These are phyloP conservation scores for Penicillium sp. DNA, from an alignment of 2,329 filamentous ascomycete species.

Conservation along the genomic window DNA sequence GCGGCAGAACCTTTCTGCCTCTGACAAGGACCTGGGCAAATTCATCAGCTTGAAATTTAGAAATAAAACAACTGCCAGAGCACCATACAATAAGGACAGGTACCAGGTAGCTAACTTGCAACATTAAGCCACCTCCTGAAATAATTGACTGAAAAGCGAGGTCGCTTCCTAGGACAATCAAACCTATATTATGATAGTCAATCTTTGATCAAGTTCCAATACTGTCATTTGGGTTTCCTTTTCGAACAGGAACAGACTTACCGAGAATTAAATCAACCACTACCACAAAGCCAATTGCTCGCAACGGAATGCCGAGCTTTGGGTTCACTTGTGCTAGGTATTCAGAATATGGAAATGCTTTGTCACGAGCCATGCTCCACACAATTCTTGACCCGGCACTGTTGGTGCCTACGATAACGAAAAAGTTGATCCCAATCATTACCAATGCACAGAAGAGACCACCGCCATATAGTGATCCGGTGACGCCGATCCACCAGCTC, in stretches of 20 bases:
- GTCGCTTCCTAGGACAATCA: neutral
- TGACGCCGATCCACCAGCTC: constrained; percentile 1
- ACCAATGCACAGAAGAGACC: neutral
- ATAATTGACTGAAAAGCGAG: neutral
- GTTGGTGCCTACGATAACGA: neutral
- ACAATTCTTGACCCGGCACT: neutral
- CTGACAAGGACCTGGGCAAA: neutral
- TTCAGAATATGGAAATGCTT: neutral
- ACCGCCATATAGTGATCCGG: neutral
- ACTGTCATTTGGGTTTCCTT: neutral
- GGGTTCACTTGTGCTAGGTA: neutral
- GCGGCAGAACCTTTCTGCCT: neutral
- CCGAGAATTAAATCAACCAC: neutral
- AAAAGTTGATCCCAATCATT: constrained; percentile 1
- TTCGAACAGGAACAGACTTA: neutral
- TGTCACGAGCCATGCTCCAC: constrained; percentile 2
- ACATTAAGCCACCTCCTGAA: neutral
- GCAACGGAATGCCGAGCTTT: neutral
- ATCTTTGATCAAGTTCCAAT: neutral
- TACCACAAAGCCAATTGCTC: neutral
- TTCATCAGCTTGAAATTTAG: neutral
- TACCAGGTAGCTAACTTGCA: neutral
- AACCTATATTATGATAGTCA: neutral
- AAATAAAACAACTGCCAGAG: neutral
- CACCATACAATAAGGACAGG: neutral